Evolutionary conservation across 768 basidiomycete genomes (phyloP), one percentile per base, ranked within the genome.

Genomic region (Lepiota brunneoincarnata): DNA sequence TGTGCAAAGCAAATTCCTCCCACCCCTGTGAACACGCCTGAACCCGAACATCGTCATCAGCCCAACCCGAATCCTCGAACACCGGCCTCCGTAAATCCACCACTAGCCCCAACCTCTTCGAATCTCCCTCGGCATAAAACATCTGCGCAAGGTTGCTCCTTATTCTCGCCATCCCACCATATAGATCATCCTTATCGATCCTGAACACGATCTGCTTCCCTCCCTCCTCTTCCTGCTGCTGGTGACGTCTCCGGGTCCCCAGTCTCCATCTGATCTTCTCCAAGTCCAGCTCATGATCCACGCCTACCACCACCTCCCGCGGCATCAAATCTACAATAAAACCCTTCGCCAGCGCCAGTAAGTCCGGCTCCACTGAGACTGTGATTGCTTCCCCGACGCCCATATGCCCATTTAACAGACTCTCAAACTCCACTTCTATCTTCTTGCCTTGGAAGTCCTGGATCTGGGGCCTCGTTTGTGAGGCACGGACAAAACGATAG

Each of bases 161-260:
- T 64, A 99, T 86, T 17, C 92, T 81, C 38, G 84, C 83, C 84
- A 98, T 88, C 1, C 94, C 93, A 6, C 84, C 81, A 4, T 84
- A 82, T 45, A 98, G 71, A 67, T 98, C 97, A 65, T 98, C 97
- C 63, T 87, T 93, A 75, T 98, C 97, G 54, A 99, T 83, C 14
- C 96, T 82, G 73, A 93, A 99, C 71, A 79, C 56, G 68, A 75
- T 53, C 35, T 69, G 57, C 21, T 60, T 58, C 6, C 49, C 59
- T 15, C 39, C 40, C 18, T 28, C 36, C 6, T 24, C 24, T 11
- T 15, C 53, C 2, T 6, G 20, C n/a, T 5, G 44, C 18, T 7
- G 37, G 26, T 46, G 41, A 31, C 31, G 49, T 31, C 10, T 17
- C 31, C 55, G 49, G 35, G 43, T 40, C 17, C 47, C 44, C 31